Evolutionary conservation across 2,329 filamentous ascomycete genomes (phyloP).

Genomic region (Spiromastix sp.): DNA sequence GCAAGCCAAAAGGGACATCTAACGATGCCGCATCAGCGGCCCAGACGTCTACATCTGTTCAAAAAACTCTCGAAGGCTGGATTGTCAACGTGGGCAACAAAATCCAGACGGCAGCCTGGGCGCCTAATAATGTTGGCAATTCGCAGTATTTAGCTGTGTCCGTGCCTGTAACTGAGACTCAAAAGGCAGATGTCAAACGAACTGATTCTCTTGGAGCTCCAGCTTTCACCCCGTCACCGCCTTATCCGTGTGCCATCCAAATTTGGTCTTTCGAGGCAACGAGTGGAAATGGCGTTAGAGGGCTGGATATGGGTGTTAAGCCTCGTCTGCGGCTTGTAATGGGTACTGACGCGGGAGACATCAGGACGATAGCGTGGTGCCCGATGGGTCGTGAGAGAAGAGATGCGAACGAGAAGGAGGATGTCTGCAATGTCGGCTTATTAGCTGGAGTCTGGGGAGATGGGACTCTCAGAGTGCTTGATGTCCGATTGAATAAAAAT

Average conservation of each 20-base stretch:
- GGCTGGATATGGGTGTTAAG: slow-evolving; percentile 31
- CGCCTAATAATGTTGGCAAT: slow-evolving; percentile 32
- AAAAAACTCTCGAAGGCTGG: slow-evolving; percentile 37
- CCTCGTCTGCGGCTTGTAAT: slow-evolving; percentile 42
- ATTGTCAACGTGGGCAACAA: slow-evolving; percentile 46
- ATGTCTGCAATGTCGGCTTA: slow-evolving; percentile 35
- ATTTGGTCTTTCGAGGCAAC: slow-evolving; percentile 46
- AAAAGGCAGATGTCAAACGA: slow-evolving; percentile 22
- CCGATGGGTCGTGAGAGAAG: slow-evolving; percentile 31
- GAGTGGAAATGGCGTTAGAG: slow-evolving; percentile 20
- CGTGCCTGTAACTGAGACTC: slow-evolving; percentile 27
- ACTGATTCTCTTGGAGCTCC: slow-evolving; percentile 29
- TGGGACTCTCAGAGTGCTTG: slow-evolving; percentile 44
- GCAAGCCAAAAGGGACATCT: not conserved
- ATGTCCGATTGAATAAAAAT: slow-evolving; percentile 31
- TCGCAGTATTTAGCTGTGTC: slow-evolving; percentile 48
- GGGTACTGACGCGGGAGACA: slow-evolving; percentile 48
- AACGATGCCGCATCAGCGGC: slow-evolving; percentile 1
- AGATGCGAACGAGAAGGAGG: slow-evolving; percentile 20
- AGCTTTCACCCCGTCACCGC: slow-evolving; percentile 40
- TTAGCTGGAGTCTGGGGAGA: slow-evolving; percentile 50
- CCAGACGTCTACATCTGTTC: slow-evolving; percentile 8
- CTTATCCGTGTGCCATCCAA: slow-evolving; percentile 43
- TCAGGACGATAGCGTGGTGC: slow-evolving; percentile 48
- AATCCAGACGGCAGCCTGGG: slow-evolving; percentile 41